Percentiles rank a stretch among this genome's conserved stretches.
Conservation (phyloP, 768 basidiomycete genomes). For the Lactarius pseudohatsudake region DNA sequence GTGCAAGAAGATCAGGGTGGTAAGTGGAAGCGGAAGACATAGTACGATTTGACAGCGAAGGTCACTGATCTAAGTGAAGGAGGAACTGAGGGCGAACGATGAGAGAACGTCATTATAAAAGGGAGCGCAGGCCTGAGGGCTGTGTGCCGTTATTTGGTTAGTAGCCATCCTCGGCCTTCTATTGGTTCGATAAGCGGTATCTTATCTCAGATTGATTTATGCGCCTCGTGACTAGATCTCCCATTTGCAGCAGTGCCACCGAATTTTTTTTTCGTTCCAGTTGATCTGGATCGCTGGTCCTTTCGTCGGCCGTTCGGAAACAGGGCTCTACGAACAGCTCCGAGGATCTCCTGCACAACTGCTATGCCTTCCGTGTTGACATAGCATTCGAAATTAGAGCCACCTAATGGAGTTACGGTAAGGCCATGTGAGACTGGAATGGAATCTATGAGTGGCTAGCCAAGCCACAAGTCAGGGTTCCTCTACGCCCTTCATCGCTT, state of each 20-base stretch:
- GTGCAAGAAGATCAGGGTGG: slow-evolving; percentile 83
- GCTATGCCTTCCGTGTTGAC: neutral
- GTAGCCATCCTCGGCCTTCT: neutral
- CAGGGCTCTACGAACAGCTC: neutral
- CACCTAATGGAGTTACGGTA: neutral
- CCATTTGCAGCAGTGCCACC: neutral
- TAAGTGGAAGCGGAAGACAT: slow-evolving; percentile 39
- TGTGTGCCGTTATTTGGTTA: slow-evolving; percentile 1
- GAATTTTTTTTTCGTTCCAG: neutral
- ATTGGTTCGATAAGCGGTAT: slow-evolving; percentile 18
- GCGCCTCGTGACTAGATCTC: neutral
- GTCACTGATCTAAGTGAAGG: neutral
- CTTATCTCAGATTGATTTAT: neutral
- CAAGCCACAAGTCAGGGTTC: neutral
- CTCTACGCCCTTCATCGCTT: slow-evolving; percentile 41
- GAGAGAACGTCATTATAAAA: slow-evolving; percentile 8
- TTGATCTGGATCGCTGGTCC: neutral
- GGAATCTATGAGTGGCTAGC: neutral
- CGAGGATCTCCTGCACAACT: neutral
- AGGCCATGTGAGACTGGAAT: neutral
- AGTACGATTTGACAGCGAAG: slow-evolving; percentile 32
- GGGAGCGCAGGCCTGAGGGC: neutral
- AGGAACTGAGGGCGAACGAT: slow-evolving; percentile 19
- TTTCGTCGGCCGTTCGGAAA: neutral
- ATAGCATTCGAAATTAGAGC: neutral